Evolutionary conservation across 1,284 basidiomycete species (phyloP).

Genomic region (Sporisorium sorghi): DNA sequence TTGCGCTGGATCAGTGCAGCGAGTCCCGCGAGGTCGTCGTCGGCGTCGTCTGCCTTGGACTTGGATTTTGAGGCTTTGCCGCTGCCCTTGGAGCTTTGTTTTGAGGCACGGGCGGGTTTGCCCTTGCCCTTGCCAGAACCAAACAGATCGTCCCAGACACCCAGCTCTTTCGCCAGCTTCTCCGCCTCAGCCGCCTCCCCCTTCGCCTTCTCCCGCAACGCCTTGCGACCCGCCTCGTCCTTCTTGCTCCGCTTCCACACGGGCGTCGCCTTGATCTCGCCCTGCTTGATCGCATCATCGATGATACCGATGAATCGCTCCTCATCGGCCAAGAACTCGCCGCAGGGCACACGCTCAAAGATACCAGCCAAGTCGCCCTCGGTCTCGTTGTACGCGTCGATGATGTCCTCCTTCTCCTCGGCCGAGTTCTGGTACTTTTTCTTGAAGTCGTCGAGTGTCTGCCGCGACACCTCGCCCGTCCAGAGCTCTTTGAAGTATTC

Average conservation of each 20-base stretch:
- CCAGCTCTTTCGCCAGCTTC: slow-evolving; percentile 62
- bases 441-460: slow-evolving; percentile 64
- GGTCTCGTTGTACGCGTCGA: slow-evolving; percentile 56
- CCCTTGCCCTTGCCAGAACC: slow-evolving; percentile 46
- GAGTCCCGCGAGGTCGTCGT: slow-evolving; percentile 55
- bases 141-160: slow-evolving; percentile 67
- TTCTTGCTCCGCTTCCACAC: slow-evolving; percentile 42
- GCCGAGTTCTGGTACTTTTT: slow-evolving; percentile 63
- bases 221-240: slow-evolving; percentile 47
- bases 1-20: slow-evolving; percentile 56
- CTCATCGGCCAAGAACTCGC: slow-evolving; percentile 61
- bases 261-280: slow-evolving; percentile 44
- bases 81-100: slow-evolving; percentile 7
- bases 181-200: slow-evolving; percentile 60
- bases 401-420: slow-evolving; percentile 64
- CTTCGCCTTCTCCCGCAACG: slow-evolving; percentile 50
- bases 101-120: slow-evolving; percentile 20
- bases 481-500: slow-evolving; percentile 69
- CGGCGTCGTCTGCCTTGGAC: slow-evolving; percentile 26
- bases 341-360: slow-evolving; percentile 64
- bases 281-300: slow-evolving; percentile 47
- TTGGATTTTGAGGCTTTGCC: slow-evolving; percentile 31
- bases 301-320: slow-evolving; percentile 56
- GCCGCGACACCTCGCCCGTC: slow-evolving; percentile 63
- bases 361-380: slow-evolving; percentile 57